Percentiles rank a stretch among this genome's conserved stretches.
Conservation (phyloP, 1,284 basidiomycete genomes). For the Quambalaria eucalypti region DNA sequence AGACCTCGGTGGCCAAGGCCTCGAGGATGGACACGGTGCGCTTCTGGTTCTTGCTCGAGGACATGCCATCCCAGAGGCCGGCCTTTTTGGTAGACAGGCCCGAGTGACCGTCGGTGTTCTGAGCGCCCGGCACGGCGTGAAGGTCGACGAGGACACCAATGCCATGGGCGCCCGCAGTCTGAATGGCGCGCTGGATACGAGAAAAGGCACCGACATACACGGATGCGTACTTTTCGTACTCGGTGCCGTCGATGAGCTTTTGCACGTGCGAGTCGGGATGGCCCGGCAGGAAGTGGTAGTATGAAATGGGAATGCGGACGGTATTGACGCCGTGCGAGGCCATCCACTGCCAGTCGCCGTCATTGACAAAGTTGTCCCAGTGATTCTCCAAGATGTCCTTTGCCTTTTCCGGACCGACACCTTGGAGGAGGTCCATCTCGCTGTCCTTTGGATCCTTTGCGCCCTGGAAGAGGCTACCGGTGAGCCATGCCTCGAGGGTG, state of each 20-base stretch:
- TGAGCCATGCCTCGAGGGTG: slow-evolving; percentile 47
- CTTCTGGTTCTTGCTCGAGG: slow-evolving; percentile 43
- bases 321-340: slow-evolving; percentile 66
- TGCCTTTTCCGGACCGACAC: slow-evolving; percentile 51
- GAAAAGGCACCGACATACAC: slow-evolving; percentile 67
- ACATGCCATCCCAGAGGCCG: slow-evolving; percentile 39
- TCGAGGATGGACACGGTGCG: slow-evolving; percentile 57
- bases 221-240: slow-evolving; percentile 57
- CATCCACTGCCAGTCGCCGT: slow-evolving; percentile 56
- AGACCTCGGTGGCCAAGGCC: slow-evolving; percentile 47
- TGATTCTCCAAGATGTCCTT: slow-evolving; percentile 62
- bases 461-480: slow-evolving; percentile 25
- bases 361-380: slow-evolving; percentile 58
- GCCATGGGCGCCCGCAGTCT: slow-evolving; percentile 56
- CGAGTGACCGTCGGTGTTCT: slow-evolving; percentile 50
- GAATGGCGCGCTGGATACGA: slow-evolving; percentile 61
- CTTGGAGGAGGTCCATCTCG: slow-evolving; percentile 61
- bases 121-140: slow-evolving; percentile 59
- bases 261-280: slow-evolving; percentile 56
- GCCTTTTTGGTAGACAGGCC: slow-evolving; percentile 20
- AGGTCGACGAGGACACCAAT: slow-evolving; percentile 68
- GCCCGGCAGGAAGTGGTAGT: slow-evolving; percentile 67
- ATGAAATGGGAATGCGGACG: slow-evolving; percentile 66
- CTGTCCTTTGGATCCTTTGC: slow-evolving; percentile 25
- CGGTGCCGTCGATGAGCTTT: slow-evolving; percentile 60